Conservation (phyloP, 495 filamentous ascomycete species). For the Melanomma pulvis-pyrius region DNA sequence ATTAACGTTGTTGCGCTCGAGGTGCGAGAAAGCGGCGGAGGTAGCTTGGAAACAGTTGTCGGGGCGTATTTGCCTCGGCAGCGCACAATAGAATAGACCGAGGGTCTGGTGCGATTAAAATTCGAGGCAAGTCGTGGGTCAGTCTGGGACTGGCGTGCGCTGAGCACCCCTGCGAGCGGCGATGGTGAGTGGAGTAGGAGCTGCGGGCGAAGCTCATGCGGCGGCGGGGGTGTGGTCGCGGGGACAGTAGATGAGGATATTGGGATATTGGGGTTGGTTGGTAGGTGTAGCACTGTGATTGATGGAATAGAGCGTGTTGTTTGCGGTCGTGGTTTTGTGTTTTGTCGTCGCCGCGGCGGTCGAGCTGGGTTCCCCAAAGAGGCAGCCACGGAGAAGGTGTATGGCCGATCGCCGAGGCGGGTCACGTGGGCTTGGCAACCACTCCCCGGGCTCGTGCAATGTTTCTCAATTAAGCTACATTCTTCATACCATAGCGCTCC, state of each 20-base stretch:
- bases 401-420: not conserved
- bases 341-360: not conserved
- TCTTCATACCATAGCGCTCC: no score
- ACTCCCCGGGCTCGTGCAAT: no score
- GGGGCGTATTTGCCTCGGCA: not conserved
- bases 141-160: slow-evolving; percentile 7
- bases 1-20: not conserved
- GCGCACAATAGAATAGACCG: not conserved
- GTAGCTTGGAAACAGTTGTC: not conserved
- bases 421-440: not conserved
- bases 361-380: not conserved
- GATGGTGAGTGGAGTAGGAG: slow-evolving; percentile 1
- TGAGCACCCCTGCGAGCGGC: slow-evolving; percentile 22
- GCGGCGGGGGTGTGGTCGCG: not conserved
- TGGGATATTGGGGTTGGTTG: not conserved
- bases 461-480: no score
- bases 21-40: not conserved
- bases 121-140: slow-evolving; percentile 6
- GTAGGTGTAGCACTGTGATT: slow-evolving; percentile 13
- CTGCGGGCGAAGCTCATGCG: slow-evolving; percentile 18
- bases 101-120: not conserved
- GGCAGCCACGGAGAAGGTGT: not conserved
- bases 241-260: not conserved
- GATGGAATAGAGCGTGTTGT: slow-evolving; percentile 18
- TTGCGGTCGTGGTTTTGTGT: slow-evolving; percentile 19